Evolutionary conservation across 1,284 basidiomycete species (phyloP).

Genomic region (Ceratobasidium sp.): DNA sequence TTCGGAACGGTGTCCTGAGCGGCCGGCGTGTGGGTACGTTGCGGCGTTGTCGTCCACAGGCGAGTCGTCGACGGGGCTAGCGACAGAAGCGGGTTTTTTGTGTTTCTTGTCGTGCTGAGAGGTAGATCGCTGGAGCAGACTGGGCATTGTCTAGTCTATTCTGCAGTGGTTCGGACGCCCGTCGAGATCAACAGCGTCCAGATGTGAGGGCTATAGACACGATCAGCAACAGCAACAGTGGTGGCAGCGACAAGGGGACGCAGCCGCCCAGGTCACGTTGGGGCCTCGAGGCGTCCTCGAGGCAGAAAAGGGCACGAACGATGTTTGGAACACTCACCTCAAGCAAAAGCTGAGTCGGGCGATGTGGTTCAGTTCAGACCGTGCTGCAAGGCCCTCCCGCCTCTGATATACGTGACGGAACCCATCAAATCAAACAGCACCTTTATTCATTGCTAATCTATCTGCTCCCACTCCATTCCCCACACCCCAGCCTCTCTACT

Average conservation of each 20-base stretch:
- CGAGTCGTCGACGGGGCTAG: constrained; percentile 39
- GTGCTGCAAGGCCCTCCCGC: no score
- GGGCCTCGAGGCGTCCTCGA: constrained; percentile 25
- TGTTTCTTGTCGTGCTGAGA: constrained; percentile 37
- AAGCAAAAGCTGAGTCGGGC: background rate
- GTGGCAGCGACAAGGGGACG: background rate
- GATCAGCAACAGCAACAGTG: constrained; percentile 12
- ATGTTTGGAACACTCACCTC: background rate
- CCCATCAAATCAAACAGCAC: no score
- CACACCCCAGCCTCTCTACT: no score
- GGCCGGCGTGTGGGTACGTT: constrained; percentile 22
- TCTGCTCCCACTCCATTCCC: no score
- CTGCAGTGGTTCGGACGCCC: no score
- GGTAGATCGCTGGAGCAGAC: constrained; percentile 34
- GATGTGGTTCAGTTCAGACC: background rate
- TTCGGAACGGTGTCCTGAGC: constrained; percentile 12
- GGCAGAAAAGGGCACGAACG: no score
- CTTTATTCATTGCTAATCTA: no score
- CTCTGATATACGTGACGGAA: no score
- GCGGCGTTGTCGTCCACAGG: constrained; percentile 27
- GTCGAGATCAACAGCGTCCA: no score
- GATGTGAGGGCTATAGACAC: no score
- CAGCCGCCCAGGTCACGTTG: background rate
- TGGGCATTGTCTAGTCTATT: constrained; percentile 40
- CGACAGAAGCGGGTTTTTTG: constrained; percentile 43